These are phyloP conservation scores for Pyrenula aspistea DNA, from an alignment of 495 filamentous ascomycete genomes.

Conservation along the genomic window DNA sequence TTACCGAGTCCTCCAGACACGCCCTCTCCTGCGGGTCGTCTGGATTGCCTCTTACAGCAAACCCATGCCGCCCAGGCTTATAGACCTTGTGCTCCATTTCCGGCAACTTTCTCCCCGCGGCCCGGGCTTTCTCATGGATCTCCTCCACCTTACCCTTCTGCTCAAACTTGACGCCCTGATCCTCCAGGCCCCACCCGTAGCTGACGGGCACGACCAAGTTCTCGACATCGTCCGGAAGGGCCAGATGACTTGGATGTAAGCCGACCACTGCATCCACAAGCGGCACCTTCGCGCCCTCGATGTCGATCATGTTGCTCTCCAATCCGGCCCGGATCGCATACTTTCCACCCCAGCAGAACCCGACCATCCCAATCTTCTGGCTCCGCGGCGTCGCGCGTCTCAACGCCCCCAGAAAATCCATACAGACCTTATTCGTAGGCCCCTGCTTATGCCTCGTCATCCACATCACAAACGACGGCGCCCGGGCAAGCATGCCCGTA, in stretches of 20 bases:
- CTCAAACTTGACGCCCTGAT: slow-evolving; percentile 14
- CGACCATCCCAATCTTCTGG: slow-evolving; percentile 26
- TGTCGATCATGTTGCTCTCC: slow-evolving; percentile 17
- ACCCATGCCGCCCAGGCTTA: slow-evolving; percentile 24
- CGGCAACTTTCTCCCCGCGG: slow-evolving; percentile 12
- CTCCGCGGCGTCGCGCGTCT: slow-evolving; percentile 16
- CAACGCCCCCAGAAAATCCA: slow-evolving; percentile 15
- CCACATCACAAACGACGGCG: slow-evolving; percentile 21
- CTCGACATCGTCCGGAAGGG: slow-evolving; percentile 26
- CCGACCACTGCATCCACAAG: slow-evolving; percentile 24
- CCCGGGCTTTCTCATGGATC: slow-evolving; percentile 10
- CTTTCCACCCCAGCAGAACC: slow-evolving; percentile 30
- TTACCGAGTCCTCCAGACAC: slow-evolving; percentile 20
- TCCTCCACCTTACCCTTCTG: slow-evolving; percentile 16
- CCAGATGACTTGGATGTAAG: slow-evolving; percentile 24
- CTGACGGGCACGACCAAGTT: slow-evolving; percentile 18
- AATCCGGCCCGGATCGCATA: slow-evolving; percentile 22
- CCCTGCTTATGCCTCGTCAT: slow-evolving; percentile 20
- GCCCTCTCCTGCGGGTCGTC: slow-evolving; percentile 15
- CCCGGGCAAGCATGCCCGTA: slow-evolving; percentile 18
- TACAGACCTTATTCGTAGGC: slow-evolving; percentile 18
- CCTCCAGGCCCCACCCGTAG: slow-evolving; percentile 26
- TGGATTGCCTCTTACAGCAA: slow-evolving; percentile 22
- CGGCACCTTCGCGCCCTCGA: slow-evolving; percentile 24
- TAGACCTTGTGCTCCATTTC: slow-evolving; percentile 21